These are phyloP conservation scores for Yamadazyma diospyri DNA, from an alignment of 1,139 yeast genomes.

Conservation along the genomic window DNA sequence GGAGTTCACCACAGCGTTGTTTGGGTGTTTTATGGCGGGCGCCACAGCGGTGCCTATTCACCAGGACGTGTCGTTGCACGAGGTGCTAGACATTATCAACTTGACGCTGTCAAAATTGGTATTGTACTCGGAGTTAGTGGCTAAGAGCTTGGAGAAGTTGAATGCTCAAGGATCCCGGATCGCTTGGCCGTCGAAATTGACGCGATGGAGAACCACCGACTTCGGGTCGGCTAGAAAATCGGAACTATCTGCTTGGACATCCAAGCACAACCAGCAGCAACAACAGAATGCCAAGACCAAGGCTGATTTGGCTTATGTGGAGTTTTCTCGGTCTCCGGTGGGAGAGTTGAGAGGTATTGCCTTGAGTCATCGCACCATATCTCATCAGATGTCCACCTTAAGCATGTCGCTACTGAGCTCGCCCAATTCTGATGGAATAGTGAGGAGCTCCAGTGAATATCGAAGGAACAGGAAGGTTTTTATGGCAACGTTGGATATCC, in stretches of 20 bases:
- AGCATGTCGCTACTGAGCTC: conserved; percentile 64
- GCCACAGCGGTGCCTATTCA: conserved; percentile 93
- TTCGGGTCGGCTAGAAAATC: conserved; percentile 63
- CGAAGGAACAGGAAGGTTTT: conserved; percentile 33
- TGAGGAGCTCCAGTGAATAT: conserved; percentile 28
- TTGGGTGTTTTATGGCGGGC: conserved; percentile 92
- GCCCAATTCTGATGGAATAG: conserved; percentile 46
- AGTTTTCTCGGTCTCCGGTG: conserved; percentile 83
- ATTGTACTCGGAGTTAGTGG: conserved; percentile 75
- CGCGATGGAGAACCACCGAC: conserved; percentile 85
- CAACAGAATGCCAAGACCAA: conserved; percentile 22
- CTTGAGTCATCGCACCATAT: conserved; percentile 79
- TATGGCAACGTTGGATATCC: conserved; percentile 76
- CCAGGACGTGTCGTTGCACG: conserved; percentile 63
- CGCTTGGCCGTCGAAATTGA: conserved; percentile 42
- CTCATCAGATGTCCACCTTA: conserved; percentile 82
- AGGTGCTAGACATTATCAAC: conserved; percentile 67
- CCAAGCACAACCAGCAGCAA: conserved; percentile 20
- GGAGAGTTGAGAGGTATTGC: conserved; percentile 95
- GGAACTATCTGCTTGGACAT: conserved; percentile 30
- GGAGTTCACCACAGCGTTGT: conserved; percentile 80
- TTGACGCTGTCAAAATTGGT: conserved; percentile 76
- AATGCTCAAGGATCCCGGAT: conserved; percentile 34
- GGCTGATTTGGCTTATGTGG: conserved; percentile 85
- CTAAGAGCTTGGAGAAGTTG: conserved; percentile 64